These are phyloP conservation scores for Colletotrichum tamarilloi DNA, from an alignment of 2,329 filamentous ascomycete species.

Conservation along the genomic window DNA sequence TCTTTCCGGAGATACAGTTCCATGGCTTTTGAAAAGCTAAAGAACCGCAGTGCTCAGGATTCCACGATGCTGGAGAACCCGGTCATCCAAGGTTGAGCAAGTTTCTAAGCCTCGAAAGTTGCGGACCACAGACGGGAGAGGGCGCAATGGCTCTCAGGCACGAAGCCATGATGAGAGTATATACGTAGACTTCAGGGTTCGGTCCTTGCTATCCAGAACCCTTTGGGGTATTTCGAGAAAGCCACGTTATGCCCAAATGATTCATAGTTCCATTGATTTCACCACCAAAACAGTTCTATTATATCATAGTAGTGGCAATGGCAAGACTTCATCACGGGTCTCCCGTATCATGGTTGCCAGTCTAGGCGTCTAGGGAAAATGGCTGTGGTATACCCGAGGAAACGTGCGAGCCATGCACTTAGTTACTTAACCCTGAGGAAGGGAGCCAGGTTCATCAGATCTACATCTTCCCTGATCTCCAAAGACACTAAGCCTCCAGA, in stretches of 20 bases:
- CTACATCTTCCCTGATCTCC: neutral
- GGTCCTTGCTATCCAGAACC: neutral
- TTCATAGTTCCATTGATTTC: neutral
- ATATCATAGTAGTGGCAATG: neutral
- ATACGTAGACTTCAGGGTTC: no score
- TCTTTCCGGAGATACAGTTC: no score
- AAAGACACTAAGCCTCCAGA: neutral
- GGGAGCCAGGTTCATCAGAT: no score
- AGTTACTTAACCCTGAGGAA: no score
- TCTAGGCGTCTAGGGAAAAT: no score
- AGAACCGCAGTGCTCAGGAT: no score
- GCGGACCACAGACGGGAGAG: neutral
- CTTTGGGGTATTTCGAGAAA: neutral
- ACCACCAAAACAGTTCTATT: neutral
- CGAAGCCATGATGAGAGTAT: neutral
- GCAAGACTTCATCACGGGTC: neutral
- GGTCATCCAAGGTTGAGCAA: neutral
- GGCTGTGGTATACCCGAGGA: no score
- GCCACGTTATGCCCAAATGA: neutral
- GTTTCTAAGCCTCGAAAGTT: neutral
- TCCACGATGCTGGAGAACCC: neutral
- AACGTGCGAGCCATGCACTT: no score
- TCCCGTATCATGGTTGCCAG: neutral
- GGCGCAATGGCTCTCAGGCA: neutral
- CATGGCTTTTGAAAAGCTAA: no score